Percentiles rank a stretch among this genome's conserved stretches.
Evolutionary conservation across 495 filamentous ascomycete species (phyloP).

Genomic region (Aspergillus sclerotiicarbonarius): DNA sequence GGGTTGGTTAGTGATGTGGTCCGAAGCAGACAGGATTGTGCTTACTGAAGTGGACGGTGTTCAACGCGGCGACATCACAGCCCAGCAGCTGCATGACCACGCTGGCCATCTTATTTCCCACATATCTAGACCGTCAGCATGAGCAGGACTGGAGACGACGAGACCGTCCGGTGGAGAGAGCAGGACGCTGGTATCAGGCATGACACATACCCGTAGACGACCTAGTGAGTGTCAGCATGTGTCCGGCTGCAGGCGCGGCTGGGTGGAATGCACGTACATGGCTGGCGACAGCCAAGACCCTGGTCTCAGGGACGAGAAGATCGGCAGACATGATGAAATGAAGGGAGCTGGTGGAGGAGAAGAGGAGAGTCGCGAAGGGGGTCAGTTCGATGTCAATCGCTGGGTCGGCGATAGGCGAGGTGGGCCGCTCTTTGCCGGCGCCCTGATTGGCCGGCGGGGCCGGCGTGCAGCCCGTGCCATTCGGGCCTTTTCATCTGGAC

Average conservation of each 20-base stretch:
- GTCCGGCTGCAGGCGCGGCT: neutral
- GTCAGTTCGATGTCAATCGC: neutral
- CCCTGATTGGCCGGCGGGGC: conserved; percentile 1
- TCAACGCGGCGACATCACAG: conserved; percentile 87
- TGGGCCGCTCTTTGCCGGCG: neutral
- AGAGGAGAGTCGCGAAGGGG: neutral
- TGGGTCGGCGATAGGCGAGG: conserved; percentile 9
- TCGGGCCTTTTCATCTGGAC: neutral
- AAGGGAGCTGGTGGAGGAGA: neutral
- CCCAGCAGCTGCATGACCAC: conserved; percentile 91
- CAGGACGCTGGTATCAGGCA: neutral
- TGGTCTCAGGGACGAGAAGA: conserved; percentile 70
- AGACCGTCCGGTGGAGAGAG: neutral
- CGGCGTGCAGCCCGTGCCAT: conserved; percentile 1
- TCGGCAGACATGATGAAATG: conserved; percentile 32
- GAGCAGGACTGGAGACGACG: neutral
- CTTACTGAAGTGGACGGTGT: conserved; percentile 93
- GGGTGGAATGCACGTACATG: conserved; percentile 69
- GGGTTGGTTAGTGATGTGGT: conserved; percentile 8
- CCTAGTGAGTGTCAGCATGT: conserved; percentile 48
- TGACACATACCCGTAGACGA: conserved; percentile 70
- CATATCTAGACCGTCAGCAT: conserved; percentile 60
- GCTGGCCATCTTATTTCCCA: conserved; percentile 93
- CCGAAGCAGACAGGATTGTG: neutral
- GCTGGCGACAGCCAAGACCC: conserved; percentile 90